Evolutionary conservation across 2,329 filamentous ascomycete species (phyloP).

Genomic region (Fusarium papillatum): DNA sequence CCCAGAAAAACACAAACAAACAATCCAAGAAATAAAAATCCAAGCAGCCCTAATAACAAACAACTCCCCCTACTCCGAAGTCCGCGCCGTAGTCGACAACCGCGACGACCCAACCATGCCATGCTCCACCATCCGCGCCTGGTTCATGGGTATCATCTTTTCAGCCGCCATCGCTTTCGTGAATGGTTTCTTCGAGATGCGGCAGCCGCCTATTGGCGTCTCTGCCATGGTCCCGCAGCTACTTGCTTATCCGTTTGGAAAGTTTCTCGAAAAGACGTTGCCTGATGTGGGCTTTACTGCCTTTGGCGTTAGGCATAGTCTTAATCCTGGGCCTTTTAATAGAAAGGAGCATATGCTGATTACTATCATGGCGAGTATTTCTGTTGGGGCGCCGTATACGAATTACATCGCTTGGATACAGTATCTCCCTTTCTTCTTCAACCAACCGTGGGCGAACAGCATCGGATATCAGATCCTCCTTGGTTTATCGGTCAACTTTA

Average conservation of each 20-base stretch:
- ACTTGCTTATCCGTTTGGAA: constrained; percentile 67
- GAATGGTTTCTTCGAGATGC: constrained; percentile 71
- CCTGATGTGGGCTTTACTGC: constrained; percentile 64
- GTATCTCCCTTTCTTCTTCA: constrained; percentile 62
- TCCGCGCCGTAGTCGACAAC: constrained; percentile 67
- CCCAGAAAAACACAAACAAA: constrained; percentile 52
- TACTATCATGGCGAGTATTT: constrained; percentile 72
- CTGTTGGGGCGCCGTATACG: constrained; percentile 62
- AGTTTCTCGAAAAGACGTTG: constrained; percentile 61
- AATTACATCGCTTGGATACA: constrained; percentile 65
- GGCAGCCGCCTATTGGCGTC: constrained; percentile 66
- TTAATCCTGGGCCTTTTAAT: constrained; percentile 69
- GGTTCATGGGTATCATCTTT: constrained; percentile 66
- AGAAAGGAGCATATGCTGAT: constrained; percentile 74
- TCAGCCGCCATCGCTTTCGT: constrained; percentile 61
- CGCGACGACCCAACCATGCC: constrained; percentile 63
- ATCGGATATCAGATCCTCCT: constrained; percentile 65
- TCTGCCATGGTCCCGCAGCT: constrained; percentile 69
- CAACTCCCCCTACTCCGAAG: constrained; percentile 68
- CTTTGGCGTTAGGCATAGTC: constrained; percentile 59
- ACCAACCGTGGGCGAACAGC: constrained; percentile 61
- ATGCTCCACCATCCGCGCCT: constrained; percentile 68
- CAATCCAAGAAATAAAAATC: constrained; percentile 65
- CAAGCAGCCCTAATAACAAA: constrained; percentile 65
- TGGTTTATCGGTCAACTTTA: constrained; percentile 64